Evolutionary conservation across 2,329 filamentous ascomycete species (phyloP), one percentile per base, ranked within the genome.

Genomic region (Aotearoamyces nothofagi): DNA sequence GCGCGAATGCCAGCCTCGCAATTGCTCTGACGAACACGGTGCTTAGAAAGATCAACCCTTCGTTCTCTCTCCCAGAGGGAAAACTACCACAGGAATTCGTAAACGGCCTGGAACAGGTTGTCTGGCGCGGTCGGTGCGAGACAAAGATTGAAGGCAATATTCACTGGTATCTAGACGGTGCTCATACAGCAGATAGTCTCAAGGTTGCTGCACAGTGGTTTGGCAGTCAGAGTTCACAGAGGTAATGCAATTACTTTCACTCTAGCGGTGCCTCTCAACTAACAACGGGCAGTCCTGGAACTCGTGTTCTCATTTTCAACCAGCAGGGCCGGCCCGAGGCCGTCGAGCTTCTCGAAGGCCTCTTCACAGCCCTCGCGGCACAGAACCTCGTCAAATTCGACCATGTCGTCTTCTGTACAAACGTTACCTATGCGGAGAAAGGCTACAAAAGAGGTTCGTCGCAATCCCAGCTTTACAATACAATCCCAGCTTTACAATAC

Each of bases 131-230:
- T 4, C 67, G 90, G 25, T 94, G 86, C 46, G 69, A 77, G 39
- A 55, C 63, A 22, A 69, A 65, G 42, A 40, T 52, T 3, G 66
- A 71, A 35, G 60, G 58, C 3, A 59, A 62, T 24, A 58, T 92
- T 4, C 63, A 62, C 10, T 98, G 87, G 86, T 78, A 86, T 46
- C 69, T 98, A 12, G 90, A 98, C 47, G 86, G 90, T 6, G 90
- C 84, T 3, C 90, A 98, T 53, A 98, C 87, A 0, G 63, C 78
- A 3, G 87, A 96, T 47, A 94, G 84, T 48, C 76, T 98, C 31
- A 69, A 78, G 38, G 67, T 82, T 39, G 82, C 83, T 4, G 76
- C 76, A 1, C 67, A 69, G 36, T 94, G 86, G 86, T 96, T 93
- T 46, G 68, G 71, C 2, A 51, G 52, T 7, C 60, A 67, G 42